Conservation (phyloP, 2,329 filamentous ascomycete species). For the Phaeosphaeria sp. region DNA sequence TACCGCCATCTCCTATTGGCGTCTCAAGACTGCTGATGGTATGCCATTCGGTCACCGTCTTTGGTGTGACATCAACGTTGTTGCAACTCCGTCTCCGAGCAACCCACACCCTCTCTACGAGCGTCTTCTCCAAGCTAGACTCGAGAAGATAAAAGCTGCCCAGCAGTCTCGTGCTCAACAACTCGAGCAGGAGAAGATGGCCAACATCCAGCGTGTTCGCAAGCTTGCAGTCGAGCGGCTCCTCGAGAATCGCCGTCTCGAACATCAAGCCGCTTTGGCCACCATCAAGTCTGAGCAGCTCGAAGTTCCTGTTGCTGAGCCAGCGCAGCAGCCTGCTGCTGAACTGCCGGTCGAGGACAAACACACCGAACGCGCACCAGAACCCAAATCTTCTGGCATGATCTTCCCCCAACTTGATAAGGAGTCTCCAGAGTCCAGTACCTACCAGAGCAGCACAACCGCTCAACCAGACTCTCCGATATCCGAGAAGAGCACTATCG, state of each 20-base stretch:
- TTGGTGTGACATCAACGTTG: slow-evolving; percentile 89
- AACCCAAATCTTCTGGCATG: slow-evolving; percentile 66
- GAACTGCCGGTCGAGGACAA: slow-evolving; percentile 47
- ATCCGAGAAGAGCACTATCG: slow-evolving; percentile 37
- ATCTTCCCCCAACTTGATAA: slow-evolving; percentile 97
- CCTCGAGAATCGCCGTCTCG: slow-evolving; percentile 39
- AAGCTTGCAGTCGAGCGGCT: slow-evolving; percentile 45
- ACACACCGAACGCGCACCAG: slow-evolving; percentile 17
- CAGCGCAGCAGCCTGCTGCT: slow-evolving; percentile 25
- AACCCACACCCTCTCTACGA: slow-evolving; percentile 22
- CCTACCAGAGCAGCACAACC: slow-evolving; percentile 66
- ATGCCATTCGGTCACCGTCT: slow-evolving; percentile 88
- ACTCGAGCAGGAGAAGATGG: slow-evolving; percentile 33
- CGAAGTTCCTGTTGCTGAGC: slow-evolving; percentile 24
- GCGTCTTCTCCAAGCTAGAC: slow-evolving; percentile 31
- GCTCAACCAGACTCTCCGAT: slow-evolving; percentile 31
- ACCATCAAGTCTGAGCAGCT: slow-evolving; percentile 39
- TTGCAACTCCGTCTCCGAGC: slow-evolving; percentile 23
- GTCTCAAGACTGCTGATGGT: slow-evolving; percentile 81
- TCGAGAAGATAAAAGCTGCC: slow-evolving; percentile 29
- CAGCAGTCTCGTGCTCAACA: slow-evolving; percentile 28
- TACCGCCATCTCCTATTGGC: slow-evolving; percentile 94
- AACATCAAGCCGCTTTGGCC: slow-evolving; percentile 39
- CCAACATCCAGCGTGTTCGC: slow-evolving; percentile 41
- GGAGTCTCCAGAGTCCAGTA: slow-evolving; percentile 83